Evolutionary conservation across 306 rosid species (phyloP), one percentile per base, ranked within the genome.

Genomic region (Vigna reflexopilosa): DNA sequence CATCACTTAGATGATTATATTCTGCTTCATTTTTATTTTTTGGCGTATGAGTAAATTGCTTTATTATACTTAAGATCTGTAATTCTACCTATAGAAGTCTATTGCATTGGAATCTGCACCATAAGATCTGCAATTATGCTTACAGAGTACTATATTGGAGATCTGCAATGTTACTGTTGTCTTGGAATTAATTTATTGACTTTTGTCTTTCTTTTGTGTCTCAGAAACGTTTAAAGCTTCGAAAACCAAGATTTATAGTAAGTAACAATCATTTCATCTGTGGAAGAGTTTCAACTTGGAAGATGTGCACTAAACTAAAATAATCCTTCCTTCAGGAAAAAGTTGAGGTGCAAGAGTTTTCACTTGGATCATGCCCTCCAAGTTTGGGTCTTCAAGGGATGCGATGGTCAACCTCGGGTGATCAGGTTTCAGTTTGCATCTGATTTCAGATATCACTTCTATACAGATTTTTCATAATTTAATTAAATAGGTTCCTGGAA

Each of bases 341-440:
- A 77, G 74, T 95, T 79, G 98, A 95, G 70, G 47, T 95, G 75
- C 91, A 50, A 76, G 91, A 83, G 57, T 91, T 92, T 81, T 89
- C 98, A 62, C 87, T 92, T 58, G 98, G 98, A 54, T 87, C 93
- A 75, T 73, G 88, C 78, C 97, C 98, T 64, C 98, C 98, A 49
- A 77, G 78, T 87, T 83, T 95, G 88, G 98, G 97, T 44, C 90
- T 86, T 82, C 95, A 90, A 40, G 98, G 98, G 83, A 87, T 85
- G 75, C 87, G 85, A 63, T 95, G 98, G 98, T 87, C 87, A 66
- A 89, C 95, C 79, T 85, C 76, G 47, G 88, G 87, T 67, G 85
- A 83, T 80, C 97, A 90, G 98, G 98, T 95, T 83, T 48, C 86
- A 58, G 70, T 88, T 85, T 82, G 81, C 44, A 58, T 84, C 86